Conservation (phyloP, 2,329 filamentous ascomycete genomes). For the Cyanodermella asteris region DNA sequence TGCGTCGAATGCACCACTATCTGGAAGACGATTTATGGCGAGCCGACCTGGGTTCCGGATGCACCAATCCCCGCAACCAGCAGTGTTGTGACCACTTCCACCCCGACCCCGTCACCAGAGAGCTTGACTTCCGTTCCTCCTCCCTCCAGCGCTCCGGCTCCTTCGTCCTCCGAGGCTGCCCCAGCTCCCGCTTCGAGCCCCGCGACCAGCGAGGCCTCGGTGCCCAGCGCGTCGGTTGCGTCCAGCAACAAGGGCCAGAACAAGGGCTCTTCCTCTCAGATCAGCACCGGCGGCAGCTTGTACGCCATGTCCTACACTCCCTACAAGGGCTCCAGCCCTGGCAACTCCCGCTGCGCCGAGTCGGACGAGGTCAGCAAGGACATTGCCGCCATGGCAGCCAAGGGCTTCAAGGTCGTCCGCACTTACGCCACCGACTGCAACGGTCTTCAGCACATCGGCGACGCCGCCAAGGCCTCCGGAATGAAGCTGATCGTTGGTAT, state of each 20-base stretch:
- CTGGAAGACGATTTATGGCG: too few species aligned
- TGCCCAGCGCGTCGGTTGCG: constrained; percentile 5
- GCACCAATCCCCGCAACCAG: too few species aligned
- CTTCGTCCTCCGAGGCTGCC: constrained; percentile 2
- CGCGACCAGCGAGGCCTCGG: constrained; percentile 2
- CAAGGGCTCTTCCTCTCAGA: constrained; percentile 3
- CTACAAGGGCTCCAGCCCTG: constrained; percentile 35
- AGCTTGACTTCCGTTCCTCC: neutral
- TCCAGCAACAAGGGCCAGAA: constrained; percentile 8
- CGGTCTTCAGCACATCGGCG: constrained; percentile 53
- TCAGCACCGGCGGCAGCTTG: constrained; percentile 21
- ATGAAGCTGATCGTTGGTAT: constrained; percentile 71
- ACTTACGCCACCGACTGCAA: constrained; percentile 85
- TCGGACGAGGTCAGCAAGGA: constrained; percentile 38
- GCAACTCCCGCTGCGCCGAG: constrained; percentile 42
- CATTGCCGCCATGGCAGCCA: constrained; percentile 36
- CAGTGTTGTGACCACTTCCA: too few species aligned
- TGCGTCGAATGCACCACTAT: too few species aligned
- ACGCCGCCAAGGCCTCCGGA: constrained; percentile 41
- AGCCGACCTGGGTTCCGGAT: too few species aligned
- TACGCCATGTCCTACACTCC: constrained; percentile 68
- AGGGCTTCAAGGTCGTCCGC: constrained; percentile 51
- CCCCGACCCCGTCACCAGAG: too few species aligned
- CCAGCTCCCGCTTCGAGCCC: constrained; percentile 15
- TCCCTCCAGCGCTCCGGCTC: constrained; percentile 1